Percentiles rank a stretch among this genome's conserved stretches.
Conservation (phyloP, 176 grass and related monocot genomes). For the Aegilops speltoides region DNA sequence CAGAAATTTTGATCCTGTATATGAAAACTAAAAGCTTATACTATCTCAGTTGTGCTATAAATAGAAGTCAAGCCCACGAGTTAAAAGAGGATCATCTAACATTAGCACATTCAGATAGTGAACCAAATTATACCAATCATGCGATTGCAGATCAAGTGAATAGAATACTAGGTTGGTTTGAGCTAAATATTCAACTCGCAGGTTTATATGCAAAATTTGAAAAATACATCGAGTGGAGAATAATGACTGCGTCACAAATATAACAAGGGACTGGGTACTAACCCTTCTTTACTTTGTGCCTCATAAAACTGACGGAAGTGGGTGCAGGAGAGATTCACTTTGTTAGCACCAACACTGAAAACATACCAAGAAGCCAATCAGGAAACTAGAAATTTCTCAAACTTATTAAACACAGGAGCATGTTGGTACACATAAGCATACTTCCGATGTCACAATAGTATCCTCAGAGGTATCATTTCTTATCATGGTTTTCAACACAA, state of each 20-base stretch:
- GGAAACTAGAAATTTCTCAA: not conserved
- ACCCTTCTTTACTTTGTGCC: constrained; percentile 72
- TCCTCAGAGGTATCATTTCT: not conserved
- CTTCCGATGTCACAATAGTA: not conserved
- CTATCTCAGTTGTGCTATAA: not conserved
- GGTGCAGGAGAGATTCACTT: constrained; percentile 47
- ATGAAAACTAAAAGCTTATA: not conserved
- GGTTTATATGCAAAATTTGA: not conserved
- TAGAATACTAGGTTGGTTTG: not conserved
- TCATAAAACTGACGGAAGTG: constrained; percentile 48
- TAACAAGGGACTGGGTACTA: constrained; percentile 8
- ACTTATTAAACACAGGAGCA: not conserved
- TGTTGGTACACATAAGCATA: too few species aligned
- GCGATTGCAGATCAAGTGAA: not conserved
- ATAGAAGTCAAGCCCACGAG: not conserved
- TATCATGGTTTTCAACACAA: not conserved
- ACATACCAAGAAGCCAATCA: not conserved
- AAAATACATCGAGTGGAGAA: not conserved
- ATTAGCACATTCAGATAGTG: not conserved
- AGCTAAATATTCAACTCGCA: not conserved
- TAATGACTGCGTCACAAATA: not conserved
- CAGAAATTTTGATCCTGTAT: not conserved
- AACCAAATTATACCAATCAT: not conserved
- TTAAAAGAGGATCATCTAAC: constrained; percentile 7
- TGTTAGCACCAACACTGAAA: constrained; percentile 55